Percentiles rank a stretch among this genome's conserved stretches.
These are phyloP conservation scores for Cladosporium cucumerinum DNA, from an alignment of 2,329 filamentous ascomycete genomes.

Conservation along the genomic window DNA sequence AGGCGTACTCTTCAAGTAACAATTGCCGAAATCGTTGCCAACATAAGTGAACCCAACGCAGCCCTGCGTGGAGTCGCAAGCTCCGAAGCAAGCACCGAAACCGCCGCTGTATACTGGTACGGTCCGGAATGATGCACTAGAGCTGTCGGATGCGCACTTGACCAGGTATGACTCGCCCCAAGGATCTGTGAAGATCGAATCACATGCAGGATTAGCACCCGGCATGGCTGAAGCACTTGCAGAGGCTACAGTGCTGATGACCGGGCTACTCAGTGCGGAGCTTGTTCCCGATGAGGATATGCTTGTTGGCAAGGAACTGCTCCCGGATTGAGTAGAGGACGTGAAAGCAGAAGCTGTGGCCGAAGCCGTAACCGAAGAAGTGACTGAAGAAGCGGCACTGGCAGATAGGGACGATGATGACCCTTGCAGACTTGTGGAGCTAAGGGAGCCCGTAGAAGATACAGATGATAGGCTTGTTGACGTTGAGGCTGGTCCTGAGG, in stretches of 20 bases:
- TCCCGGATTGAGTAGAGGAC: not conserved
- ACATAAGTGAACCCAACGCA: constrained; percentile 18
- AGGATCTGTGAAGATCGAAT: constrained; percentile 5
- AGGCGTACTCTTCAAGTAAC: constrained; percentile 19
- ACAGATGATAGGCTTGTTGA: not conserved
- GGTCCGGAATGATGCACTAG: not conserved
- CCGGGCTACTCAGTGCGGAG: not conserved
- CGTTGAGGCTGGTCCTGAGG: not conserved
- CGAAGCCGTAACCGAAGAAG: not conserved
- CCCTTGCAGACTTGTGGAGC: not conserved
- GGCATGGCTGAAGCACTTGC: not conserved
- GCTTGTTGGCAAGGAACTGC: not conserved
- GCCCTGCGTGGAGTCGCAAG: constrained; percentile 12
- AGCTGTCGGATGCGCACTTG: constrained; percentile 10
- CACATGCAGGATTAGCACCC: not conserved
- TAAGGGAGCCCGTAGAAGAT: not conserved
- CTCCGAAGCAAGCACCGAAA: constrained; percentile 15
- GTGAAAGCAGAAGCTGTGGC: not conserved
- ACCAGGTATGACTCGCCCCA: constrained; percentile 6
- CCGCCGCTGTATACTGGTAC: constrained; percentile 14
- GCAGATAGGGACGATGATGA: not conserved
- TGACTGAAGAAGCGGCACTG: not conserved
- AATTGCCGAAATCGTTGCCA: constrained; percentile 15
- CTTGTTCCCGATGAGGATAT: not conserved
- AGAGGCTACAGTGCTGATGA: not conserved